phyloP scores from a whole-genome alignment of 257 asterid genomes.

The Fraxinus americana region DNA sequence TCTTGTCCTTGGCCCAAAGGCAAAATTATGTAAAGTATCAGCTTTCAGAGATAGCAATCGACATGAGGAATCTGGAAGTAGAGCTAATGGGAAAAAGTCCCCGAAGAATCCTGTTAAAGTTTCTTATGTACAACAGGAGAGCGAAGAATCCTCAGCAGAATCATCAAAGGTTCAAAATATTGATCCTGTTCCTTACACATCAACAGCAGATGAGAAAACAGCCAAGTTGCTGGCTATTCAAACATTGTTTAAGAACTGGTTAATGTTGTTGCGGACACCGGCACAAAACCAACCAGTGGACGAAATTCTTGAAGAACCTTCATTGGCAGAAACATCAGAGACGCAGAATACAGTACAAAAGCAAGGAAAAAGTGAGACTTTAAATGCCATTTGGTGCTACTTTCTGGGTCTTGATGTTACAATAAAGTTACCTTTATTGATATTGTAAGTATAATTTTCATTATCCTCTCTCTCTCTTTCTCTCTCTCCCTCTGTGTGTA shows the following conservation, averaged over 20 bases:
- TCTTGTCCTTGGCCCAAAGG: slow-evolving; percentile 50
- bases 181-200: slow-evolving; percentile 58
- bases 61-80: slow-evolving; percentile 59
- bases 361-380: slow-evolving; percentile 40
- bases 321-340: slow-evolving; percentile 46
- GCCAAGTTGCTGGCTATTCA: slow-evolving; percentile 64
- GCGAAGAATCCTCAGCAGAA: slow-evolving; percentile 60
- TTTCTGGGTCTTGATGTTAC: slow-evolving; percentile 70
- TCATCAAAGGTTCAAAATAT: slow-evolving; percentile 55
- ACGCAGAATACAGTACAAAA: slow-evolving; percentile 35
- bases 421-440: slow-evolving; percentile 65
- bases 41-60: slow-evolving; percentile 76
- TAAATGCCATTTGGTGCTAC: slow-evolving; percentile 58
- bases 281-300: slow-evolving; percentile 42
- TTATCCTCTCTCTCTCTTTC: neutral
- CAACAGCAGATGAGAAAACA: slow-evolving; percentile 49
- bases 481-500: slow-evolving; percentile 24
- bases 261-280: slow-evolving; percentile 58
- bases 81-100: slow-evolving; percentile 61
- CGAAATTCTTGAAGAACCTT: slow-evolving; percentile 49
- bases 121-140: slow-evolving; percentile 69
- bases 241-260: slow-evolving; percentile 72
- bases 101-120: slow-evolving; percentile 57
- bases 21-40: slow-evolving; percentile 59
- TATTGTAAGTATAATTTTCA: slow-evolving; percentile 60